phyloP scores from a whole-genome alignment of 495 filamentous ascomycete genomes.

The Penicillium fimorum region DNA sequence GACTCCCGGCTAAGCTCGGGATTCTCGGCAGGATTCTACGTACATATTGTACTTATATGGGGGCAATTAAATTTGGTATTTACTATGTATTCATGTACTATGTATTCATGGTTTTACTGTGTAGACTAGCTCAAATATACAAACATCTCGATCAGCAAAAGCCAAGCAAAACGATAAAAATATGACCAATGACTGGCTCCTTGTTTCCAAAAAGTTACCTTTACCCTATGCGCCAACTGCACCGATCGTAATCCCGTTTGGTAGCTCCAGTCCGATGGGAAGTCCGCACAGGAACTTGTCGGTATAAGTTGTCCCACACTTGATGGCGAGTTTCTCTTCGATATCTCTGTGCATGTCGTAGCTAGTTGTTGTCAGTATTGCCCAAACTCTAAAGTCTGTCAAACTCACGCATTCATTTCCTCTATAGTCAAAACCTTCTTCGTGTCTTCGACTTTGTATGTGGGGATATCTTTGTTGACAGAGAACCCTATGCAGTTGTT shows the following conservation, averaged over 20 bases:
- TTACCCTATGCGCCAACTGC: background rate
- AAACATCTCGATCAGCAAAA: background rate
- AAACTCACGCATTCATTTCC: conserved; percentile 51
- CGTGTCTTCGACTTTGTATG: conserved; percentile 48
- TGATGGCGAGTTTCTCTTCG: conserved; percentile 36
- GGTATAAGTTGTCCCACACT: conserved; percentile 22
- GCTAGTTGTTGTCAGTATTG: conserved; percentile 22
- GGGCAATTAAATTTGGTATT: background rate
- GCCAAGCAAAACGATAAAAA: background rate
- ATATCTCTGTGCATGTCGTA: conserved; percentile 52
- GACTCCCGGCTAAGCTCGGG: background rate
- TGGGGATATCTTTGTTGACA: conserved; percentile 39
- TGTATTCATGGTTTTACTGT: background rate
- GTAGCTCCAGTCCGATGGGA: conserved; percentile 39
- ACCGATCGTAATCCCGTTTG: conserved; percentile 36
- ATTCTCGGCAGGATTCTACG: background rate
- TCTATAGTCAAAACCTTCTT: conserved; percentile 52
- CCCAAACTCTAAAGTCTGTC: background rate
- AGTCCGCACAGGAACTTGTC: conserved; percentile 36
- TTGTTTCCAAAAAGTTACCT: too few relatives aligned
- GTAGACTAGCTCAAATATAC: background rate
- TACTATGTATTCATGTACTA: background rate
- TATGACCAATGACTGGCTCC: background rate
- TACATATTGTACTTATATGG: background rate
- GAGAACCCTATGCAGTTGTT: conserved; percentile 38